Evolutionary conservation across 148 eudicot species (phyloP).

Genomic region (Simmondsia chinensis): DNA sequence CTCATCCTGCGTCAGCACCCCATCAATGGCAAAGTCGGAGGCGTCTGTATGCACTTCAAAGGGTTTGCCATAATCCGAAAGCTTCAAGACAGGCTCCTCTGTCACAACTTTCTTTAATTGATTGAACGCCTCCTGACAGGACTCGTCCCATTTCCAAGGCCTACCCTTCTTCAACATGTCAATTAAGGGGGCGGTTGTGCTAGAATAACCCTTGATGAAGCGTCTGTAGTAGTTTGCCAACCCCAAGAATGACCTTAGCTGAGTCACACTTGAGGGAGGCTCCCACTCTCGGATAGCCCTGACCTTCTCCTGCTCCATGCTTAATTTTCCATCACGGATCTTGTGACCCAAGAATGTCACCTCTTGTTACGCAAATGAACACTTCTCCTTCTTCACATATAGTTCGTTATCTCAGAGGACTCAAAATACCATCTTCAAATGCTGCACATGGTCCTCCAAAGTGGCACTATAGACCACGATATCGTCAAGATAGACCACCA

Average conservation of each 20-base stretch:
- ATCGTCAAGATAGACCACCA: constrained; percentile 4
- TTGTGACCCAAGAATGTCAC: constrained; percentile 1
- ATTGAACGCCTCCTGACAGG: neutral
- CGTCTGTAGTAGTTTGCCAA: constrained; percentile 10
- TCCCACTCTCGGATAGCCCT: constrained; percentile 1
- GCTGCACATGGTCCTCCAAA: neutral
- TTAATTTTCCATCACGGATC: neutral
- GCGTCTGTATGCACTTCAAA: constrained; percentile 4
- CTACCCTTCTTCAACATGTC: constrained; percentile 3
- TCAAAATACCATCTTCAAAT: neutral
- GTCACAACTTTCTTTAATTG: neutral
- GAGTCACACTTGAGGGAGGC: neutral
- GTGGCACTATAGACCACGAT: neutral
- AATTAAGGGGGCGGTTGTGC: neutral
- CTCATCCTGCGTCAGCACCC: constrained; percentile 8
- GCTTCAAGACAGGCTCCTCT: neutral
- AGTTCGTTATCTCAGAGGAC: neutral
- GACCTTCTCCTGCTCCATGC: constrained; percentile 8
- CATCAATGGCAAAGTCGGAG: constrained; percentile 4
- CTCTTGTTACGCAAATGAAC: neutral
- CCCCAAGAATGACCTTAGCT: constrained; percentile 4
- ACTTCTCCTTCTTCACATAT: constrained; percentile 7
- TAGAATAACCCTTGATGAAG: constrained; percentile 11
- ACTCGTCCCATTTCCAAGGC: neutral
- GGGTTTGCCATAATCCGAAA: neutral